phyloP scores from a whole-genome alignment of 805 yeast genomes.

The Candida awuae region DNA sequence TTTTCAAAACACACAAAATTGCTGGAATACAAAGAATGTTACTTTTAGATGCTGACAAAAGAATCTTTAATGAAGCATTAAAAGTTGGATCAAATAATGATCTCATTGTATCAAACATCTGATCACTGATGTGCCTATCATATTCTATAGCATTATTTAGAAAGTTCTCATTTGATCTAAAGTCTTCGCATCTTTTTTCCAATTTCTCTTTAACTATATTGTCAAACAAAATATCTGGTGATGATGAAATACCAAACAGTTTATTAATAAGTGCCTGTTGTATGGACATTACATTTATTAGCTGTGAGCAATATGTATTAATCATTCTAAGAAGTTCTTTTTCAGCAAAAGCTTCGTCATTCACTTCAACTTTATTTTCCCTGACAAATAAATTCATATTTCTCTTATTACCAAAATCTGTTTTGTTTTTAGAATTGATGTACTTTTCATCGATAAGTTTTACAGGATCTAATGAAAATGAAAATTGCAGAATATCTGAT shows the following conservation, averaged over 20 bases:
- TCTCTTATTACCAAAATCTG: conserved; percentile 9
- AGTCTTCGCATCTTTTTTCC: conserved; percentile 17
- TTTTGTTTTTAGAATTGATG: conserved; percentile 7
- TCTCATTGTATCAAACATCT: conserved; percentile 25
- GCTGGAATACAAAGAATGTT: conserved; percentile 37
- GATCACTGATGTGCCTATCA: conserved; percentile 26
- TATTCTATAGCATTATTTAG: conserved; percentile 19
- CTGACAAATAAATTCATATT: conserved; percentile 17
- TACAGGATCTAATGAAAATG: conserved; percentile 19
- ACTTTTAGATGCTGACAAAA: conserved; percentile 30
- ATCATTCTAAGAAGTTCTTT: conserved; percentile 5
- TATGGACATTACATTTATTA: conserved; percentile 15
- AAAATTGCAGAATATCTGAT: conserved; percentile 7
- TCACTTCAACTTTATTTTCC: not conserved
- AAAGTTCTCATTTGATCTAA: conserved; percentile 12
- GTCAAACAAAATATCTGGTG: conserved; percentile 31
- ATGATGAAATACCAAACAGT: conserved; percentile 39
- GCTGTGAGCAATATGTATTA: conserved; percentile 10
- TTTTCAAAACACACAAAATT: conserved; percentile 36
- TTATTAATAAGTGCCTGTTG: conserved; percentile 43
- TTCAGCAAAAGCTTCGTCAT: not conserved
- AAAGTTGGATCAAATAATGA: conserved; percentile 22
- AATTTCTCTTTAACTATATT: conserved; percentile 32
- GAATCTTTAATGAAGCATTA: conserved; percentile 26
- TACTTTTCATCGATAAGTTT: conserved; percentile 15